Conservation (phyloP, 768 basidiomycete species). For the Hygrophorus russula region DNA sequence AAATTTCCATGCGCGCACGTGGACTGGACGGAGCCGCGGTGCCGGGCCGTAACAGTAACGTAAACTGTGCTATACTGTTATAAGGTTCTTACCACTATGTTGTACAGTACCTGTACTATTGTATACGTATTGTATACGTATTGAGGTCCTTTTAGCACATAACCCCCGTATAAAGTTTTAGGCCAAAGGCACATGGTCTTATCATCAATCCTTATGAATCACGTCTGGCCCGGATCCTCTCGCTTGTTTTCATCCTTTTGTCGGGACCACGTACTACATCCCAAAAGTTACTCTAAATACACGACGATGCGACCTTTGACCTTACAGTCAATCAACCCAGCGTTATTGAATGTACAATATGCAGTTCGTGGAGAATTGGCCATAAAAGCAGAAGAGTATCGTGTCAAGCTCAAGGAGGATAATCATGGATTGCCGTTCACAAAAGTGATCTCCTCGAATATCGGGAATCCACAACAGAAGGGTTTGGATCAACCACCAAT, state of each 20-base stretch:
- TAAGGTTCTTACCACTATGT: too few relatives aligned
- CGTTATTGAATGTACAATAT: constrained; percentile 83
- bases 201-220: too few relatives aligned
- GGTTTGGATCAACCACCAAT: constrained; percentile 89
- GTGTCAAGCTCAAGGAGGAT: constrained; percentile 53
- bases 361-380: constrained; percentile 97
- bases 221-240: not conserved
- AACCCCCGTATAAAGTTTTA: too few relatives aligned
- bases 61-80: too few relatives aligned
- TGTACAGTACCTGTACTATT: too few relatives aligned
- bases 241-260: not conserved
- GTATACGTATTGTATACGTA: too few relatives aligned
- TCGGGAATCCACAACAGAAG: constrained; percentile 95
- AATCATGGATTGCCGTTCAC: constrained; percentile 67
- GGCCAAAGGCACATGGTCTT: too few relatives aligned
- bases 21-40: not conserved
- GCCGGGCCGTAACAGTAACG: too few relatives aligned
- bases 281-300: not conserved
- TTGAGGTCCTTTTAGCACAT: too few relatives aligned
- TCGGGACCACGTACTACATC: not conserved
- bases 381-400: constrained; percentile 81
- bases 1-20: not conserved
- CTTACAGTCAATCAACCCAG: constrained; percentile 67
- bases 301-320: constrained; percentile 53
- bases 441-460: constrained; percentile 88